Percentiles rank a stretch among this genome's conserved stretches.
phyloP scores from a whole-genome alignment of 495 filamentous ascomycete species.

The Neurospora discreta region DNA sequence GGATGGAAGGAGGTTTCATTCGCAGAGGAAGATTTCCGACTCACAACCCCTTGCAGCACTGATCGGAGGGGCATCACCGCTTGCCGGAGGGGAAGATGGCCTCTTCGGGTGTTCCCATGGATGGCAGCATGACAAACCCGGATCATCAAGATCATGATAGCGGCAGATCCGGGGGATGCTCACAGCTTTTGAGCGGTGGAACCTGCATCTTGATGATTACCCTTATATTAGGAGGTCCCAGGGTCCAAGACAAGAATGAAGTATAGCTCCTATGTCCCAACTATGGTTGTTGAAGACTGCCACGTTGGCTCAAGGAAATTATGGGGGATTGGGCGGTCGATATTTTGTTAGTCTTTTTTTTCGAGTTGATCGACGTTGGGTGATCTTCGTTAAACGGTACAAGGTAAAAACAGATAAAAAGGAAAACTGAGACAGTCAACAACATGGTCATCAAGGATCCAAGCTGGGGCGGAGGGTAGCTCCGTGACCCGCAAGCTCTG shows the following conservation, averaged over 20 bases:
- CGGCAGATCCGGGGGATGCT: neutral
- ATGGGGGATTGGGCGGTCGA: neutral
- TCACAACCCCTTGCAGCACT: neutral
- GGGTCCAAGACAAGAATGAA: neutral
- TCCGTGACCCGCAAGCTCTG: neutral
- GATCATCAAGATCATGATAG: neutral
- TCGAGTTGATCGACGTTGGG: neutral
- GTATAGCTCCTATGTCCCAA: neutral
- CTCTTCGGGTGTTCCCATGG: neutral
- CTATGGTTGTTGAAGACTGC: neutral
- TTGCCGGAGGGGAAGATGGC: neutral
- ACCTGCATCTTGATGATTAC: neutral
- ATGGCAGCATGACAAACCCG: conserved; percentile 2
- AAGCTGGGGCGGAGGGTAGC: neutral
- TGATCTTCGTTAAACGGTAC: neutral
- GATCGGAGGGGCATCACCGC: neutral
- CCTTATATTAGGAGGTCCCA: neutral
- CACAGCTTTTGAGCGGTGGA: neutral
- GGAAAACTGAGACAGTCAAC: neutral
- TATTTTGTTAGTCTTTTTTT: neutral
- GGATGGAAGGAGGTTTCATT: neutral
- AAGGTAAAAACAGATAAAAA: neutral
- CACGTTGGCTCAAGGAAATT: neutral
- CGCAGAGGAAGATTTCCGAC: neutral
- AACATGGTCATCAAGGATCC: neutral